These are phyloP conservation scores for Hortiboletus flavorubellus DNA, from an alignment of 768 basidiomycete species.

Conservation along the genomic window DNA sequence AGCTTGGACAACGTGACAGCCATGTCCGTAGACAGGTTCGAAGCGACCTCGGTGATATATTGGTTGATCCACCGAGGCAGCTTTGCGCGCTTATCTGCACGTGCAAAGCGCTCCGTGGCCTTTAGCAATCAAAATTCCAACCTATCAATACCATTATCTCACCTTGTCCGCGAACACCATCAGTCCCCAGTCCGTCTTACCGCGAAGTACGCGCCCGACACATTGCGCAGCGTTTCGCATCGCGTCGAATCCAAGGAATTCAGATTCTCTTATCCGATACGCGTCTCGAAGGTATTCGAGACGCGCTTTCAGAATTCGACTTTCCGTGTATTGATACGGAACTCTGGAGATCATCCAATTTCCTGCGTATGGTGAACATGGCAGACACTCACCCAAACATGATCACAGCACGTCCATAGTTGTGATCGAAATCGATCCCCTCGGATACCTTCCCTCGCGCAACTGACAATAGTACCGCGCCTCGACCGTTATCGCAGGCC, in stretches of 20 bases:
- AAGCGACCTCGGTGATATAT: conserved; percentile 97
- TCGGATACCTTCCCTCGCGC: conserved; percentile 99
- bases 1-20: conserved; percentile 90
- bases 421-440: conserved; percentile 99
- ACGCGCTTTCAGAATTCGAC: conserved; percentile 93
- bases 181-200: conserved; percentile 99
- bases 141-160: not conserved
- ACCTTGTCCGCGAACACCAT: conserved; percentile 99
- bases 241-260: conserved; percentile 98
- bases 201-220: conserved; percentile 94
- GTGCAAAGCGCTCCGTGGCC: conserved; percentile 73
- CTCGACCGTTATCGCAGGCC: conserved; percentile 99
- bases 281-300: conserved; percentile 98
- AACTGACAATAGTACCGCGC: conserved; percentile 93
- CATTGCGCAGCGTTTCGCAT: conserved; percentile 99
- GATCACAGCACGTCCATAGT: conserved; percentile 97
- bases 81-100: conserved; percentile 92
- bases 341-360: conserved; percentile 47
- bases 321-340: conserved; percentile 98
- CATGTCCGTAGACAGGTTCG: conserved; percentile 98
- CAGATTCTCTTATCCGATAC: conserved; percentile 96
- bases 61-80: conserved; percentile 99
- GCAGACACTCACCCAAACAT: conserved; percentile 84
- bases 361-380: not conserved
- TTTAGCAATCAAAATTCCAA: not conserved